phyloP scores from a whole-genome alignment of 2,329 filamentous ascomycete genomes.

The Monosporascus sp. region DNA sequence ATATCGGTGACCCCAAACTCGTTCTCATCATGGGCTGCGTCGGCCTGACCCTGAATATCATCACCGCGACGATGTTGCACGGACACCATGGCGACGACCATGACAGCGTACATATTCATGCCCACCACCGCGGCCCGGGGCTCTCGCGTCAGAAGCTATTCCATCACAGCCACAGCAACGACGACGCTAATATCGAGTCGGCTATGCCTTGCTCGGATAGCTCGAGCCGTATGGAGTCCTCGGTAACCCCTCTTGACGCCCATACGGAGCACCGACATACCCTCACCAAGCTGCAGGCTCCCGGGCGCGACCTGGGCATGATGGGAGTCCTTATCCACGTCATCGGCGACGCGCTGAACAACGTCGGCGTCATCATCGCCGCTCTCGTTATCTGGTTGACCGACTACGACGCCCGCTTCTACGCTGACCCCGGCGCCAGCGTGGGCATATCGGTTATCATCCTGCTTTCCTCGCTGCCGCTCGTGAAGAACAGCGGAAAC shows the following conservation, averaged over 20 bases:
- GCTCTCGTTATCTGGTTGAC: slow-evolving; percentile 65
- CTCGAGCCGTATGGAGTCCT: slow-evolving; percentile 7
- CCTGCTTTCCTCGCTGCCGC: slow-evolving; percentile 55
- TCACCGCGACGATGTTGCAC: slow-evolving; percentile 62
- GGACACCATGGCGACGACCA: slow-evolving; percentile 38
- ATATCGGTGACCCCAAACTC: slow-evolving; percentile 58
- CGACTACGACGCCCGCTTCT: slow-evolving; percentile 53
- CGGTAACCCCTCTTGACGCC: slow-evolving; percentile 22
- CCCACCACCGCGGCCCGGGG: neutral
- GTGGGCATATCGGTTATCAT: slow-evolving; percentile 72
- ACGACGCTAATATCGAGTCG: slow-evolving; percentile 28
- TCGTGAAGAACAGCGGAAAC: slow-evolving; percentile 56
- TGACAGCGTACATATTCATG: slow-evolving; percentile 9
- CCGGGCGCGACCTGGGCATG: slow-evolving; percentile 61
- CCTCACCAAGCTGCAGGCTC: slow-evolving; percentile 23
- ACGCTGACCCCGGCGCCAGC: slow-evolving; percentile 66
- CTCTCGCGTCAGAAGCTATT: slow-evolving; percentile 4
- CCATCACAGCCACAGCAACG: slow-evolving; percentile 30
- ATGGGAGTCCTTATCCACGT: slow-evolving; percentile 67
- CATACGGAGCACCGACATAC: slow-evolving; percentile 49
- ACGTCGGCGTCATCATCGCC: slow-evolving; percentile 67
- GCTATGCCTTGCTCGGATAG: slow-evolving; percentile 15
- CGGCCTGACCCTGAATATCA: slow-evolving; percentile 61
- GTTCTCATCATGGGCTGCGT: slow-evolving; percentile 66
- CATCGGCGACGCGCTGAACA: slow-evolving; percentile 69